Evolutionary conservation across 805 yeast species (phyloP), one percentile per base, ranked within the genome.

Genomic region (Metschnikowia kunwiensis): DNA sequence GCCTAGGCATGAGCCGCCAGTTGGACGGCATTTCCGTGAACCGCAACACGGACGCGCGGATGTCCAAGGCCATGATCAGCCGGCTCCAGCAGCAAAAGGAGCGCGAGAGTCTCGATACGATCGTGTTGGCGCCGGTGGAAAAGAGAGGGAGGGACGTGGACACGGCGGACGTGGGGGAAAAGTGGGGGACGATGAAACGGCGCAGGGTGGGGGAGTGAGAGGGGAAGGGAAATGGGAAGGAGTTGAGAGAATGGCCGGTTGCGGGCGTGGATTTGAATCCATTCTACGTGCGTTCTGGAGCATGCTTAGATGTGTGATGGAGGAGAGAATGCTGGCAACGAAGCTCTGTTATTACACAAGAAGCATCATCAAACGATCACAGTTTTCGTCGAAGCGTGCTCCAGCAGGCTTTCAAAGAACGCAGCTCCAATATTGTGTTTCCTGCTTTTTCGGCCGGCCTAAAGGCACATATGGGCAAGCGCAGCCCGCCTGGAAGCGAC

Each of bases 1-100:
- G 96, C 0, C 52, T 87, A 32, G 95, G 96, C 3, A 78, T 86
- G 86, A 69, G 78, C 26, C 63, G 69, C 7, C 43, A 50, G 55
- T 41, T 48, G n/a, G 54, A 51, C 14, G 53, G 46, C 29, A 54
- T 61, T 16, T 57, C 53, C 50, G 63, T 63, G 12, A 73, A 68
- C 45, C 54, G 60, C 1, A 73, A 73, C 32, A 78, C 78, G 16
- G 66, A 60, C 36, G 81, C 86, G 3, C 73, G 74, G 44, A 57
- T 83, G 65, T 70, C 83, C 2, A 83, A 83, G 55, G 63, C 68
- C 1, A 75, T 82, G 82, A 70, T 70, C 38, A 51, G 56, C 12
- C 65, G 87, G 37, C 51, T 78, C 33, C 58, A 53, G 39, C 47
- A 32, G 43, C 46, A 40, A 29, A 45, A 43, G 28, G 46, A 36